Percentiles rank a stretch among this genome's conserved stretches.
phyloP scores from a whole-genome alignment of 208 protist genomes.

The Leishmania tropica region DNA sequence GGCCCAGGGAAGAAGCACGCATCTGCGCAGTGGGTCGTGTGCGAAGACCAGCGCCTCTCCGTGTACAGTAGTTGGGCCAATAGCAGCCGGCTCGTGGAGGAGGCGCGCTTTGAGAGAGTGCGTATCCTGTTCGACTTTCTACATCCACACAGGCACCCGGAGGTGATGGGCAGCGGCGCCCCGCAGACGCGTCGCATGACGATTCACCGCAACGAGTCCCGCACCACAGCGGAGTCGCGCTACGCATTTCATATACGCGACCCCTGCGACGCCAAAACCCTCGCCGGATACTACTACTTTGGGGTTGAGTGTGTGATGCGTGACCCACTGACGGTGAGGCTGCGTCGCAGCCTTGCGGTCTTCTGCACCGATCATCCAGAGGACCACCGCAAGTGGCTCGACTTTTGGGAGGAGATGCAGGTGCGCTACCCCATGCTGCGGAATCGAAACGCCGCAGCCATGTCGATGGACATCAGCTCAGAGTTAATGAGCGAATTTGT shows the following conservation, averaged over 20 bases:
- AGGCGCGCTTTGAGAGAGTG: slow-evolving; percentile 49
- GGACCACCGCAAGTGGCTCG: slow-evolving; percentile 47
- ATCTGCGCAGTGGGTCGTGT: slow-evolving; percentile 52
- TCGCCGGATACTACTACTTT: slow-evolving; percentile 58
- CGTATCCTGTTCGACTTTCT: slow-evolving; percentile 54
- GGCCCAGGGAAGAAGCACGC: slow-evolving; percentile 26
- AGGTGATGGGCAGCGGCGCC: not conserved
- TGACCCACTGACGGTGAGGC: slow-evolving; percentile 3
- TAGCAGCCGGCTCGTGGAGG: slow-evolving; percentile 38
- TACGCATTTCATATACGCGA: slow-evolving; percentile 22
- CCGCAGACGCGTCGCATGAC: slow-evolving; percentile 21
- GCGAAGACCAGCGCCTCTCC: slow-evolving; percentile 42
- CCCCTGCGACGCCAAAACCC: not conserved
- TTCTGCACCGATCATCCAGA: slow-evolving; percentile 45
- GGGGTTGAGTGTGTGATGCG: slow-evolving; percentile 41
- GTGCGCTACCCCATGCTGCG: slow-evolving; percentile 32
- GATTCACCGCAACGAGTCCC: slow-evolving; percentile 11
- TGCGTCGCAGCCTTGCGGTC: slow-evolving; percentile 41
- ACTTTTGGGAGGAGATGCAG: slow-evolving; percentile 46
- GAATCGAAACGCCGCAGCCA: slow-evolving; percentile 9
- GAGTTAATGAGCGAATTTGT: slow-evolving; percentile 10
- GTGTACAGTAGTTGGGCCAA: slow-evolving; percentile 49
- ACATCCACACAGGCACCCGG: slow-evolving; percentile 39
- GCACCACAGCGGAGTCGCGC: slow-evolving; percentile 11
- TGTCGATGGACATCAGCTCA: slow-evolving; percentile 11